Percentiles rank a stretch among this genome's conserved stretches.
These are phyloP conservation scores for Aspergillus asperescens DNA, from an alignment of 495 filamentous ascomycete species.

Conservation along the genomic window DNA sequence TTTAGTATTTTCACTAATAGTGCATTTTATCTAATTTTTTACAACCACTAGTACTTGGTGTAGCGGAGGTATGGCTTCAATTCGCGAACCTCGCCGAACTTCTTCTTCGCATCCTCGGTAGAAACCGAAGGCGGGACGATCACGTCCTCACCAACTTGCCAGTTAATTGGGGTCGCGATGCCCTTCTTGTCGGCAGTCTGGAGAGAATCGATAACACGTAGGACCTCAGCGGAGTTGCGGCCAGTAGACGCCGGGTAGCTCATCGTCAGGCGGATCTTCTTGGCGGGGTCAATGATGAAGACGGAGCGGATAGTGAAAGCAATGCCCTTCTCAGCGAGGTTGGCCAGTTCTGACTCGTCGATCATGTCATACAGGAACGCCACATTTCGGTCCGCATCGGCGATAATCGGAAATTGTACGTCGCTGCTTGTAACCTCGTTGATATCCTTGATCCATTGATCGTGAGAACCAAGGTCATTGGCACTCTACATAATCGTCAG, in stretches of 20 bases:
- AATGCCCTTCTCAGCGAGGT: conserved; percentile 53
- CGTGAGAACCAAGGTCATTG: conserved; percentile 55
- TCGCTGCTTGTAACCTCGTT: conserved; percentile 53
- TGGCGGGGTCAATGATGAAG: conserved; percentile 64
- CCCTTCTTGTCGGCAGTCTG: conserved; percentile 60
- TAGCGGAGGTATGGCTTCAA: conserved; percentile 53
- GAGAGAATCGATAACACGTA: conserved; percentile 61
- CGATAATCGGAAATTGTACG: conserved; percentile 64
- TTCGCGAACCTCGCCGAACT: conserved; percentile 61
- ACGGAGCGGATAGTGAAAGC: conserved; percentile 65
- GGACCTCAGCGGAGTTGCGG: conserved; percentile 59
- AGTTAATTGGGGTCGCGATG: conserved; percentile 60
- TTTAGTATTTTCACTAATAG: neutral
- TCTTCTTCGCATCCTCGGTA: conserved; percentile 59
- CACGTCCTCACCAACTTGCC: conserved; percentile 59
- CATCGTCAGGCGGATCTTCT: conserved; percentile 65
- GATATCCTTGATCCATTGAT: conserved; percentile 61
- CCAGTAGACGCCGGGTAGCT: conserved; percentile 63
- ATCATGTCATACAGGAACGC: conserved; percentile 67
- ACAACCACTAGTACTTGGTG: conserved; percentile 19
- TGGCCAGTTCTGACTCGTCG: conserved; percentile 50
- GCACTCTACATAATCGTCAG: conserved; percentile 38
- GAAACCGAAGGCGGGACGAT: conserved; percentile 60
- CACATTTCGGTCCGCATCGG: conserved; percentile 59
- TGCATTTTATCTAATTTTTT: neutral